Evolutionary conservation across 1,139 yeast genomes (phyloP).

Genomic region (Kluyveromyces sp.): DNA sequence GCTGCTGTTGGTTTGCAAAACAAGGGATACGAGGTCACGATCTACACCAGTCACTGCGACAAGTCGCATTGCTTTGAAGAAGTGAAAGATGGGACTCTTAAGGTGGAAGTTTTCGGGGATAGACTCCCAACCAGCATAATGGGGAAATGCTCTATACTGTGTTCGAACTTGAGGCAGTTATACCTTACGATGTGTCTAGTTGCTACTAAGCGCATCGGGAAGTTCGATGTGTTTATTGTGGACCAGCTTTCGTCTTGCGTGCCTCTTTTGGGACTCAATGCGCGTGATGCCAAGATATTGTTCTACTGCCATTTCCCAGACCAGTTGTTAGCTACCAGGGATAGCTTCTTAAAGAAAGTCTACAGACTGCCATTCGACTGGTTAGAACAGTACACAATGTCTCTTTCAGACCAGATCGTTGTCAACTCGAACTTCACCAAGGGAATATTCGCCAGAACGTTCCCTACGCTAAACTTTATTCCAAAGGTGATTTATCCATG

Average conservation of each 20-base stretch:
- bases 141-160: conserved; percentile 68
- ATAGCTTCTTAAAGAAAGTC: conserved; percentile 46
- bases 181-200: conserved; percentile 50
- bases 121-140: conserved; percentile 60
- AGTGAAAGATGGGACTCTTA: conserved; percentile 47
- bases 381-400: conserved; percentile 74
- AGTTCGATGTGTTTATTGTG: conserved; percentile 67
- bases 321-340: conserved; percentile 59
- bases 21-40: conserved; percentile 54
- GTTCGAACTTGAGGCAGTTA: conserved; percentile 78
- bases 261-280: conserved; percentile 58
- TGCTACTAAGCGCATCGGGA: conserved; percentile 38
- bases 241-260: conserved; percentile 86
- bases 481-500: conserved; percentile 89
- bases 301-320: conserved; percentile 98
- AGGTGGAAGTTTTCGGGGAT: conserved; percentile 75
- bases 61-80: conserved; percentile 84
- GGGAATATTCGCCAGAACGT: conserved; percentile 57
- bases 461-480: conserved; percentile 31
- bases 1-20: conserved; percentile 84
- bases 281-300: conserved; percentile 39
- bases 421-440: conserved; percentile 86
- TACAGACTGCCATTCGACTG: conserved; percentile 79
- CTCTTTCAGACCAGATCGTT: conserved; percentile 66
- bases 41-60: conserved; percentile 90